Conservation (phyloP, 2,329 filamentous ascomycete genomes). For the Microdochium paspali region DNA sequence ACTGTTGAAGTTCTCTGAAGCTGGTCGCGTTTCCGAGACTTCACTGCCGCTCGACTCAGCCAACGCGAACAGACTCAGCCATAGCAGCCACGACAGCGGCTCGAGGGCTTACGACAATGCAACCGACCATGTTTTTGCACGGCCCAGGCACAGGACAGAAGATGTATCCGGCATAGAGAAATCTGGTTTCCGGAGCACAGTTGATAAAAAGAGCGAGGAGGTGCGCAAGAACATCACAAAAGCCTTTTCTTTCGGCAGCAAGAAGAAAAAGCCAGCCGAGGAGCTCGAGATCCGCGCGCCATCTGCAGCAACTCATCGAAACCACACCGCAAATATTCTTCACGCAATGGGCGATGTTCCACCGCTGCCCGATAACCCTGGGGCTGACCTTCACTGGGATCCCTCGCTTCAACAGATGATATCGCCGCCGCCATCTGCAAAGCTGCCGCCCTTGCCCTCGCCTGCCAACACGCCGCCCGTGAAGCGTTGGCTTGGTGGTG, state of each 20-base stretch:
- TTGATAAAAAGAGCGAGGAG: slow-evolving; percentile 47
- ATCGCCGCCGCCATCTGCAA: slow-evolving; percentile 31
- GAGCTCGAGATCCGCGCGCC: slow-evolving; percentile 20
- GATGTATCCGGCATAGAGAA: slow-evolving; percentile 46
- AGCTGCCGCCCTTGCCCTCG: slow-evolving; percentile 31
- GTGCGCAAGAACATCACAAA: slow-evolving; percentile 43
- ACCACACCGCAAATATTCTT: slow-evolving; percentile 9
- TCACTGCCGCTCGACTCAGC: slow-evolving; percentile 15
- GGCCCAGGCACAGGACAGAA: slow-evolving; percentile 33
- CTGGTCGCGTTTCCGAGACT: slow-evolving; percentile 21
- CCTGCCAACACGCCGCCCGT: slow-evolving; percentile 26
- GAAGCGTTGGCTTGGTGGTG: slow-evolving; percentile 43
- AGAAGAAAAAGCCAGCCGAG: slow-evolving; percentile 30
- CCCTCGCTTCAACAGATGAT: slow-evolving; percentile 11
- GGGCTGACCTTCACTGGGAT: slow-evolving; percentile 11
- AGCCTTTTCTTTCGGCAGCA: slow-evolving; percentile 39
- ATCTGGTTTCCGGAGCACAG: slow-evolving; percentile 38
- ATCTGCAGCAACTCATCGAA: slow-evolving; percentile 27
- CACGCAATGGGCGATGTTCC: slow-evolving; percentile 14
- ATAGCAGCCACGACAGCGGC: slow-evolving; percentile 19
- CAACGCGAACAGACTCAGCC: slow-evolving; percentile 16
- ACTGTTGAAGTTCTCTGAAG: slow-evolving; percentile 35
- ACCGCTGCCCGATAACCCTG: slow-evolving; percentile 10
- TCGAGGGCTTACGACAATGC: slow-evolving; percentile 20
- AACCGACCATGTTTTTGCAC: slow-evolving; percentile 32